Evolutionary conservation across 179 eudicot genomes (phyloP), one percentile per base, ranked within the genome.

Genomic region (Dionaea muscipula): DNA sequence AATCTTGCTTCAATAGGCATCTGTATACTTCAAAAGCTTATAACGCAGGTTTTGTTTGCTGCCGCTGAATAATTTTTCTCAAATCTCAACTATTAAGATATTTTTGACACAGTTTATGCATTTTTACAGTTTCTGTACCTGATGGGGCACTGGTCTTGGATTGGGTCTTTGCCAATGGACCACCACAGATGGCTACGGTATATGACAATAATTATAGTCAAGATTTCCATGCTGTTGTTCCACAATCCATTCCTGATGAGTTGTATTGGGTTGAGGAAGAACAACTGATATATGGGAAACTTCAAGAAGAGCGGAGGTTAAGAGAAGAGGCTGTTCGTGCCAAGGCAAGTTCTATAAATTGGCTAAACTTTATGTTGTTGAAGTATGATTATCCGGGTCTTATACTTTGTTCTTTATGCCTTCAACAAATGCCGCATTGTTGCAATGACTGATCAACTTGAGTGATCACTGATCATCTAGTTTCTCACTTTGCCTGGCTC

Each of bases 91-190:
- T 8, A 28, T 21, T 21, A 4, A 47, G 51, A 11, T 19, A 24
- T 10, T 21, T 20, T 47, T 21, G 12, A 19, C 18, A 2, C 18
- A 20, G 26, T 53, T 26, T 3, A 15, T 44, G 26, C 21, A 3
- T 28, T 67, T 77, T 26, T 69, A 55, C 64, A 93, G 99, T 93
- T 71, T 64, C 62, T 68, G 76, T 93, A 56, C 99, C 99, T 60
- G 79, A 81, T 65, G 69, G 64, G 59, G 96, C 99, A 41, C 48
- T 72, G 59, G 75, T 79, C 35, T 73, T 93, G 90, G 94, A 88
- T 75, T 93, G 99, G 96, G 99, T 93, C 66, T 76, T 93, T 59
- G 87, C 99, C 63, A 77, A 93, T 70, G 96, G 99, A 57, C 89
- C 93, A 54, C 99, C 99, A 38, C 75, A 85, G 74, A 70, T 68